Percentiles rank a stretch among this genome's conserved stretches.
Evolutionary conservation across 1,139 yeast species (phyloP).

Genomic region (Suhomyces ambrosiae): DNA sequence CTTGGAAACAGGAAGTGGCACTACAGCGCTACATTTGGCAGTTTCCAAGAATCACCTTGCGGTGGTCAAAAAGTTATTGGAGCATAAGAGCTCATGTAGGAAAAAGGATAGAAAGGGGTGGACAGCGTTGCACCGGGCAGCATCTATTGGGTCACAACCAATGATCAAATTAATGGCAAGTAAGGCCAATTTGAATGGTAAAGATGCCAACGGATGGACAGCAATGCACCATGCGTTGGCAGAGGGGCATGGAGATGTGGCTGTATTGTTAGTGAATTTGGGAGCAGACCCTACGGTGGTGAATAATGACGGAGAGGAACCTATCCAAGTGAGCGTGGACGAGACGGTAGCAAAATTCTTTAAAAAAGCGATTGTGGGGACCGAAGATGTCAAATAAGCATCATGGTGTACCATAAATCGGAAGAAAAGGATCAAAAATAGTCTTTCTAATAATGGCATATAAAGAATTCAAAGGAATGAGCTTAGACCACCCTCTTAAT

Average conservation of each 20-base stretch:
- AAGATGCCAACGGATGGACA: slow-evolving; percentile 79
- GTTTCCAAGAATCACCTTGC: slow-evolving; percentile 64
- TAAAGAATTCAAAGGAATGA: too few species aligned
- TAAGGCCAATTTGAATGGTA: slow-evolving; percentile 65
- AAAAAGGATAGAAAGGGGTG: slow-evolving; percentile 67
- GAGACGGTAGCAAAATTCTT: slow-evolving; percentile 54
- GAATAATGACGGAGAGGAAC: slow-evolving; percentile 56
- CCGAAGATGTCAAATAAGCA: slow-evolving; percentile 3
- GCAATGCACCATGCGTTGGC: slow-evolving; percentile 89
- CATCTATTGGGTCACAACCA: slow-evolving; percentile 68
- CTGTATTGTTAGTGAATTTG: slow-evolving; percentile 55
- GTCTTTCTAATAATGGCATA: too few species aligned
- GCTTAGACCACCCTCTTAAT: too few species aligned
- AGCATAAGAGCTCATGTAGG: slow-evolving; percentile 60
- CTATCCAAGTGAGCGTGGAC: slow-evolving; percentile 64
- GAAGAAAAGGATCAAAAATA: too few species aligned
- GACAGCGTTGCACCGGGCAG: slow-evolving; percentile 81
- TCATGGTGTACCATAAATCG: too few species aligned
- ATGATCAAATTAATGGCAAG: slow-evolving; percentile 53
- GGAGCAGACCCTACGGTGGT: slow-evolving; percentile 65
- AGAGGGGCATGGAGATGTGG: slow-evolving; percentile 87
- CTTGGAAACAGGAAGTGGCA: slow-evolving; percentile 63
- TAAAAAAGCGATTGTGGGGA: slow-evolving; percentile 13
- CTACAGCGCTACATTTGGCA: slow-evolving; percentile 77
- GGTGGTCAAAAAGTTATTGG: slow-evolving; percentile 54